Conservation (phyloP, 140 eudicot species). For the Cichorium intybus region DNA sequence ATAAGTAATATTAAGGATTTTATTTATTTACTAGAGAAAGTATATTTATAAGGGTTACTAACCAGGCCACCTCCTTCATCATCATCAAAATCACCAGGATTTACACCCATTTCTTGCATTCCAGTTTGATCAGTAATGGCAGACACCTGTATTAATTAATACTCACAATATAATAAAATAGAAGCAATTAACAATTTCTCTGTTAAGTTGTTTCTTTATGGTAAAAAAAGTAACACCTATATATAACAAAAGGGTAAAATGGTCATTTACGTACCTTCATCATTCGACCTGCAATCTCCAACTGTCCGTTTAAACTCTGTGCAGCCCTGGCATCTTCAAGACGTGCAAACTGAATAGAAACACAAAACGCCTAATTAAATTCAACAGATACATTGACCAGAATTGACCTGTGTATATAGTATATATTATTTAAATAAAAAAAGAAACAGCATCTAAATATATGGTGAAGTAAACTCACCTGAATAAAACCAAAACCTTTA, state of each 20-base stretch:
- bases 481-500: slow-evolving; percentile 94
- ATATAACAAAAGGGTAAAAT: not conserved
- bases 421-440: no score
- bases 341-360: slow-evolving; percentile 70
- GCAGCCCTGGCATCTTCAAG: slow-evolving; percentile 91
- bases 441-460: no score
- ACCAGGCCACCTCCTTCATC: slow-evolving; percentile 99
- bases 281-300: slow-evolving; percentile 89
- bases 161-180: not conserved
- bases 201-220: no score
- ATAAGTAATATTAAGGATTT: no score
- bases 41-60: no score
- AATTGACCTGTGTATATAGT: no score
- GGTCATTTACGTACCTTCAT: slow-evolving; percentile 57
- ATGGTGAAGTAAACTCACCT: slow-evolving; percentile 40
- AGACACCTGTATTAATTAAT: slow-evolving; percentile 60
- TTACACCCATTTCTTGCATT: slow-evolving; percentile 79
- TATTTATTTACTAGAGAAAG: no score
- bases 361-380: not conserved
- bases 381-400: not conserved
- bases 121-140: slow-evolving; percentile 93
- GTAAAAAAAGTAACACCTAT: no score
- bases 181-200: not conserved
- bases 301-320: slow-evolving; percentile 78
- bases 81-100: slow-evolving; percentile 93